These are phyloP conservation scores for Chloromonas sp. DNA, from an alignment of 163 green algal genomes.

Conservation along the genomic window DNA sequence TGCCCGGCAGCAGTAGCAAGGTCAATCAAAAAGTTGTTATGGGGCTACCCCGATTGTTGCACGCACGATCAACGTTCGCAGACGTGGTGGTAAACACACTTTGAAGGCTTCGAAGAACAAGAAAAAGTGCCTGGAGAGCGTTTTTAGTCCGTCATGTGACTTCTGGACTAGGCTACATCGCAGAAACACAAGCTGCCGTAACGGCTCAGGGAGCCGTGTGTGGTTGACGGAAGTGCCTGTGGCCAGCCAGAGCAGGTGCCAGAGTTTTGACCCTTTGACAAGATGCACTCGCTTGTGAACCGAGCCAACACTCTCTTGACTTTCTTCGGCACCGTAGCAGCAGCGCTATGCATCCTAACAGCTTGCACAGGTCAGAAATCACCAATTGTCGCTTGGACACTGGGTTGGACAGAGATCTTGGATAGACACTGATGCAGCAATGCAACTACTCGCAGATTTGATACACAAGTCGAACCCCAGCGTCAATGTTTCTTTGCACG, in stretches of 20 bases:
- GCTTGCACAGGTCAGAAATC: conserved; percentile 20
- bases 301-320: conserved; percentile 43
- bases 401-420: background rate
- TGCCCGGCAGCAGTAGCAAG: no score
- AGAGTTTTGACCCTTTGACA: background rate
- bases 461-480: conserved; percentile 33
- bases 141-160: no score
- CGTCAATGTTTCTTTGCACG: conserved; percentile 20
- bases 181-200: no score
- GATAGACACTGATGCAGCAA: background rate
- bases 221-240: background rate
- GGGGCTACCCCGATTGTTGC: no score
- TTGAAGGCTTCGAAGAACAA: no score
- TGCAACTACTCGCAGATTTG: conserved; percentile 19
- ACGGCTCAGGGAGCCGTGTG: no score
- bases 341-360: conserved; percentile 31
- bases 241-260: background rate
- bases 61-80: no score
- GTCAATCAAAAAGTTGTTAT: no score
- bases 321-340: conserved; percentile 39
- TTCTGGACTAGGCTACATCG: no score
- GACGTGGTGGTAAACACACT: no score
- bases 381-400: background rate
- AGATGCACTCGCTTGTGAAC: conserved; percentile 39
- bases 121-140: no score